phyloP scores from a whole-genome alignment of 352 stramenopile species.

The Globisporangium nodosum region DNA sequence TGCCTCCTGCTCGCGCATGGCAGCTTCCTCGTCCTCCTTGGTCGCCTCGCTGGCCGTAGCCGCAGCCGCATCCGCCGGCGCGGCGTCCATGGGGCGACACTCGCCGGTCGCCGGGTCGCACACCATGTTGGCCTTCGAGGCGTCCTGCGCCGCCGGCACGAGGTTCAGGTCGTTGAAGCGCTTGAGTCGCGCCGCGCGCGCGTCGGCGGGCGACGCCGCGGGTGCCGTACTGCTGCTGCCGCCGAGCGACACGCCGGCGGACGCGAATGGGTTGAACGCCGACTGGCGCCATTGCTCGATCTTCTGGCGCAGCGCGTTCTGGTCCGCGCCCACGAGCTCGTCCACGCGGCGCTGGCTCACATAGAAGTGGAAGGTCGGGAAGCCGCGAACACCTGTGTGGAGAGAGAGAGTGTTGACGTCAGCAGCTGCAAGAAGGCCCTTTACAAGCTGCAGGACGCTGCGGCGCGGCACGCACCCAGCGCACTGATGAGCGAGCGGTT shows the following conservation, averaged over 20 bases:
- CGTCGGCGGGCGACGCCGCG: conserved; percentile 26
- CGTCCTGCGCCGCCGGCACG: conserved; percentile 13
- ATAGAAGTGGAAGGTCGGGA: conserved; percentile 92
- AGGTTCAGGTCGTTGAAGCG: conserved; percentile 65
- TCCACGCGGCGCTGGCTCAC: conserved; percentile 85
- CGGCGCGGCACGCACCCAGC: conserved; percentile 26
- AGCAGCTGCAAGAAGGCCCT: not conserved
- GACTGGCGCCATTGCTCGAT: conserved; percentile 86
- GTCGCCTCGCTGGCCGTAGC: conserved; percentile 5
- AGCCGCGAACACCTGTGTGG: conserved; percentile 57
- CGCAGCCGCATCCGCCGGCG: not conserved
- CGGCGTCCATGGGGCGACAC: conserved; percentile 27
- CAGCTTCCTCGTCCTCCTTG: conserved; percentile 13
- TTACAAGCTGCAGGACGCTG: not conserved
- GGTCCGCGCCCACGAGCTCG: conserved; percentile 82
- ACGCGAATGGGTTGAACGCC: conserved; percentile 84
- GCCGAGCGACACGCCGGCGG: conserved; percentile 57
- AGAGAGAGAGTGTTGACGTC: not conserved
- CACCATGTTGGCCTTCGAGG: conserved; percentile 46
- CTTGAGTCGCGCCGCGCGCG: conserved; percentile 75
- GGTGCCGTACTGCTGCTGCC: conserved; percentile 10
- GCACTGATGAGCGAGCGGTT: conserved; percentile 79
- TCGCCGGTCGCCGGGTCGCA: conserved; percentile 61
- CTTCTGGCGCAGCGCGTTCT: conserved; percentile 76
- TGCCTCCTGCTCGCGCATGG: conserved; percentile 13